Percentiles rank a stretch among this genome's conserved stretches.
These are phyloP conservation scores for Russula emetica DNA, from an alignment of 768 basidiomycete species.

Conservation along the genomic window DNA sequence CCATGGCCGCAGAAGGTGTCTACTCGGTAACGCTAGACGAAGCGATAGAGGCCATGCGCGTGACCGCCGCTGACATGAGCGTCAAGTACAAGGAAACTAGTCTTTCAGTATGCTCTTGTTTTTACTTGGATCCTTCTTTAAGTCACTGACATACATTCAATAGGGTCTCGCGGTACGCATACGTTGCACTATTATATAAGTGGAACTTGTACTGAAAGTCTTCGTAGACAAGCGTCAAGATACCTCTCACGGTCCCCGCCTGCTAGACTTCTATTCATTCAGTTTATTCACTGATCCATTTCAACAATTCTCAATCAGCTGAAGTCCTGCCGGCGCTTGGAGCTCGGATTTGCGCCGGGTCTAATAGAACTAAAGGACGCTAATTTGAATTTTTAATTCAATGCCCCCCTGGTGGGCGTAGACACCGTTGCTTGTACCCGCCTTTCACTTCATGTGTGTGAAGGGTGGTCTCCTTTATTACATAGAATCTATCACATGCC, in stretches of 20 bases:
- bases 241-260: conserved; percentile 80
- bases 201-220: conserved; percentile 17
- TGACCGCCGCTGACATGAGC: conserved; percentile 93
- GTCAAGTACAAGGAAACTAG: conserved; percentile 95
- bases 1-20: conserved; percentile 85
- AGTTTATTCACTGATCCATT: neutral
- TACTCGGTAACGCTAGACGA: conserved; percentile 89
- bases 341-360: neutral
- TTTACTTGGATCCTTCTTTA: neutral
- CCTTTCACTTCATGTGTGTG: neutral
- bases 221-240: conserved; percentile 66
- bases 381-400: neutral
- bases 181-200: conserved; percentile 11
- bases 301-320: conserved; percentile 2
- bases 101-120: conserved; percentile 59
- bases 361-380: neutral
- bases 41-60: conserved; percentile 91
- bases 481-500: neutral
- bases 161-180: conserved; percentile 57
- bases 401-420: no score
- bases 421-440: neutral
- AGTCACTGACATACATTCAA: conserved; percentile 8
- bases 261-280: conserved; percentile 42
- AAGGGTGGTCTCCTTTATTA: neutral
- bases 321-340: neutral